These are phyloP conservation scores for Cadophora gregata DNA, from an alignment of 2,329 filamentous ascomycete genomes.

Conservation along the genomic window DNA sequence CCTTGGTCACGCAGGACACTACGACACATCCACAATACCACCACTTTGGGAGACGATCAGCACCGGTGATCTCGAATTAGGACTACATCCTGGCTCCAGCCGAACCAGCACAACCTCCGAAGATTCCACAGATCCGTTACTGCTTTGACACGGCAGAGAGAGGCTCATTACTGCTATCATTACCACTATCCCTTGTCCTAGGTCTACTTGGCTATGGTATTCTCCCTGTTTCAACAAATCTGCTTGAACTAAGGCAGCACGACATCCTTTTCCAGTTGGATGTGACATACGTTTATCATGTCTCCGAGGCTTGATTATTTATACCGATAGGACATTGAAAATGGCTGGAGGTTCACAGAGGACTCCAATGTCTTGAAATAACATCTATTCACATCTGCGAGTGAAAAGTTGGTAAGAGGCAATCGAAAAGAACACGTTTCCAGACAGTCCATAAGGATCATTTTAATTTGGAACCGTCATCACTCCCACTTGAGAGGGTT, in stretches of 20 bases:
- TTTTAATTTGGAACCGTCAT: background rate
- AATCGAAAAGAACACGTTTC: background rate
- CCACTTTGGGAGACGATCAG: background rate
- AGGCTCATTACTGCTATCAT: background rate
- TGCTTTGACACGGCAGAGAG: background rate
- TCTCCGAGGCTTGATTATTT: background rate
- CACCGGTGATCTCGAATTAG: conserved; percentile 14
- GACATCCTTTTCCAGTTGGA: background rate
- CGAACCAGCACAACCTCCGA: background rate
- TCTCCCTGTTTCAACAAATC: background rate
- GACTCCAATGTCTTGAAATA: background rate
- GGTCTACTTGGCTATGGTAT: background rate
- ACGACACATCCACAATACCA: background rate
- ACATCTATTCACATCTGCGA: background rate
- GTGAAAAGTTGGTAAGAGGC: background rate
- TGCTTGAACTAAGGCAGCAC: background rate
- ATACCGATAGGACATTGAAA: background rate
- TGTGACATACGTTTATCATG: background rate
- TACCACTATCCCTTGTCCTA: background rate
- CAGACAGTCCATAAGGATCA: background rate
- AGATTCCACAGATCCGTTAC: background rate
- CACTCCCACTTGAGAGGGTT: background rate
- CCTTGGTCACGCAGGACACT: conserved; percentile 1
- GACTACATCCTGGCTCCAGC: conserved; percentile 8
- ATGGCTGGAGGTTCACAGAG: background rate